These are phyloP conservation scores for Chenopodium suecicum DNA, from an alignment of 148 eudicot genomes.

Conservation along the genomic window DNA sequence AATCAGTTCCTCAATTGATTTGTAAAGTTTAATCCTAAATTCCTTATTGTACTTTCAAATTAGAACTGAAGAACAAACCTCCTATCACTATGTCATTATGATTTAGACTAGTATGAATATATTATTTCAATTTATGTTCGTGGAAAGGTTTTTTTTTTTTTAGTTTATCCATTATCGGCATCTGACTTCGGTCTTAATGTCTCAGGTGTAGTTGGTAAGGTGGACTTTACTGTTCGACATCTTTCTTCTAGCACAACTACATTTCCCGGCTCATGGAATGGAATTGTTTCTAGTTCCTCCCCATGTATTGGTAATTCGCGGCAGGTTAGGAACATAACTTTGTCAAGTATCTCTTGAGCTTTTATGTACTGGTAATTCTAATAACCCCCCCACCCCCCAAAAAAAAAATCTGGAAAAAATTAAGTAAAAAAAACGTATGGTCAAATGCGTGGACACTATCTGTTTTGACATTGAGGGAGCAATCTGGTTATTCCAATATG, in stretches of 20 bases:
- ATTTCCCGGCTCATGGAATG: constrained; percentile 59
- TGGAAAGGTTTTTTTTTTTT: constrained; percentile 12
- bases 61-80: neutral
- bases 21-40: neutral
- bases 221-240: constrained; percentile 94
- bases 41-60: neutral
- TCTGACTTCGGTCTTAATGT: neutral
- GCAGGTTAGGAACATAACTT: constrained; percentile 45
- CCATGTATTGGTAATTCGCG: constrained; percentile 60
- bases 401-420: no score
- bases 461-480: neutral
- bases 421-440: neutral
- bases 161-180: neutral
- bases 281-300: constrained; percentile 54
- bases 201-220: constrained; percentile 84
- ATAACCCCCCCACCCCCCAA: neutral
- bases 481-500: neutral
- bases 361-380: neutral
- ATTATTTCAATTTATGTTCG: neutral
- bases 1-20: neutral
- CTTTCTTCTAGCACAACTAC: constrained; percentile 63
- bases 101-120: neutral
- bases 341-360: neutral
- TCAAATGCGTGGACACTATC: neutral
- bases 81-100: neutral